Evolutionary conservation across 768 basidiomycete genomes (phyloP).

Genomic region (Auricularia sp.): DNA sequence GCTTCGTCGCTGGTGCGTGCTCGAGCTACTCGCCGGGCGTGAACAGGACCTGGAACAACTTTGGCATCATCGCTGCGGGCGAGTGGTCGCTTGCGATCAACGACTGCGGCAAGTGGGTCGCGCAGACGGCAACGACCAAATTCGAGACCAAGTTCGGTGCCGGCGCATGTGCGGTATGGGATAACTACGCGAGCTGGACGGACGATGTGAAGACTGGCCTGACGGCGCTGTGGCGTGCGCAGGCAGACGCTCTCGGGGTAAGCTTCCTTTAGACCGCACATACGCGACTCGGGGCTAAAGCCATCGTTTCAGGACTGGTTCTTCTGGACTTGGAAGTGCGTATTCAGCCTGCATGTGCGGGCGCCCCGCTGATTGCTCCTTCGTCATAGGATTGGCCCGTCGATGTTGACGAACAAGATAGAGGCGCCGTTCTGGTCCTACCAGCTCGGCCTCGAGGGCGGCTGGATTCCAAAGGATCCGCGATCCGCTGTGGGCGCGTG

Average conservation of each 20-base stretch:
- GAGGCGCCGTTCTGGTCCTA: constrained; percentile 74
- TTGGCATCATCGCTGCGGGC: constrained; percentile 69
- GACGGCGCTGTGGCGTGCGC: constrained; percentile 62
- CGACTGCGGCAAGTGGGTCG: constrained; percentile 45
- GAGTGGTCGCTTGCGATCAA: constrained; percentile 85
- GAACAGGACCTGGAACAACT: neutral
- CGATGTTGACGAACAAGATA: neutral
- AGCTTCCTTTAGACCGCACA: neutral
- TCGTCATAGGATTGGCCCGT: neutral
- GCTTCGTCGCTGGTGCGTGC: neutral
- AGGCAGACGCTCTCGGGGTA: constrained; percentile 71
- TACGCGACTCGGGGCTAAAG: neutral
- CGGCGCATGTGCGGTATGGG: constrained; percentile 41
- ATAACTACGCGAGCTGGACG: constrained; percentile 61
- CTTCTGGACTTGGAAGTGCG: constrained; percentile 95
- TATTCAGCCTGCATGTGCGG: neutral
- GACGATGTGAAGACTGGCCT: constrained; percentile 50
- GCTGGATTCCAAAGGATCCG: constrained; percentile 90
- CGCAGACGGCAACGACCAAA: neutral
- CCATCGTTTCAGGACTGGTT: constrained; percentile 62
- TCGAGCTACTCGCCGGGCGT: neutral
- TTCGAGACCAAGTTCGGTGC: constrained; percentile 4
- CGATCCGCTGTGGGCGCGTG: constrained; percentile 69
- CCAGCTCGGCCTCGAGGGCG: constrained; percentile 76
- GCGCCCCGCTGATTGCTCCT: neutral